These are phyloP conservation scores for Ophiostoma fasciatum DNA, from an alignment of 2,329 filamentous ascomycete genomes.

Conservation along the genomic window DNA sequence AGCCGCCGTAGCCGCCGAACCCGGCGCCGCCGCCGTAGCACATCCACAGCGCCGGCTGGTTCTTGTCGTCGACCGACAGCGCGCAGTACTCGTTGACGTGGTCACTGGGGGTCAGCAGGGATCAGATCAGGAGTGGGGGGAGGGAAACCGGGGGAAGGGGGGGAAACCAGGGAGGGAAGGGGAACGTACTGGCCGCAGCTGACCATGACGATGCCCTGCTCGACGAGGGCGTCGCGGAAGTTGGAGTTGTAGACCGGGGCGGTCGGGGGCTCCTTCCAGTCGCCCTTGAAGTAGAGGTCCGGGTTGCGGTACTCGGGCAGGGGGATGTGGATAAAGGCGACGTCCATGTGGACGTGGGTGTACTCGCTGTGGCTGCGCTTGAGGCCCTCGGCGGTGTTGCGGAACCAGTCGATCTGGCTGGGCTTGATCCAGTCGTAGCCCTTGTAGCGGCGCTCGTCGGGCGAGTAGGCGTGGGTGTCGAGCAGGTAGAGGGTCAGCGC, in stretches of 20 bases:
- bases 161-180: not conserved
- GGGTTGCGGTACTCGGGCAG: constrained; percentile 68
- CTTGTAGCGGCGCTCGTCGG: constrained; percentile 73
- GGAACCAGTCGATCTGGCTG: constrained; percentile 92
- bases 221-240: constrained; percentile 80
- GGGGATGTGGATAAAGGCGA: constrained; percentile 96
- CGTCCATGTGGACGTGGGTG: constrained; percentile 82
- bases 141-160: no score
- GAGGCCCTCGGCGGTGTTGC: constrained; percentile 55
- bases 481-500: constrained; percentile 90
- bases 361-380: constrained; percentile 72
- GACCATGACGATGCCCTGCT: constrained; percentile 73
- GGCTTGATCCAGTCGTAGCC: constrained; percentile 97
- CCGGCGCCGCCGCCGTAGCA: constrained; percentile 88
- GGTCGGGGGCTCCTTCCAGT: constrained; percentile 71
- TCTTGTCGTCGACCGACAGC: constrained; percentile 40
- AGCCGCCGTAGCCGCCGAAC: constrained; percentile 91
- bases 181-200: constrained; percentile 76
- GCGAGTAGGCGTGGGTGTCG: constrained; percentile 84
- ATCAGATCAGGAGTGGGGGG: no score
- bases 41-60: constrained; percentile 76
- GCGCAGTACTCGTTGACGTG: constrained; percentile 96
- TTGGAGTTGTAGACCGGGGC: constrained; percentile 80
- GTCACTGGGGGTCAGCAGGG: constrained; percentile 37
- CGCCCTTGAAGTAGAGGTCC: constrained; percentile 47